phyloP scores from a whole-genome alignment of 1,139 yeast genomes.

The Tardiomyces depauwii region DNA sequence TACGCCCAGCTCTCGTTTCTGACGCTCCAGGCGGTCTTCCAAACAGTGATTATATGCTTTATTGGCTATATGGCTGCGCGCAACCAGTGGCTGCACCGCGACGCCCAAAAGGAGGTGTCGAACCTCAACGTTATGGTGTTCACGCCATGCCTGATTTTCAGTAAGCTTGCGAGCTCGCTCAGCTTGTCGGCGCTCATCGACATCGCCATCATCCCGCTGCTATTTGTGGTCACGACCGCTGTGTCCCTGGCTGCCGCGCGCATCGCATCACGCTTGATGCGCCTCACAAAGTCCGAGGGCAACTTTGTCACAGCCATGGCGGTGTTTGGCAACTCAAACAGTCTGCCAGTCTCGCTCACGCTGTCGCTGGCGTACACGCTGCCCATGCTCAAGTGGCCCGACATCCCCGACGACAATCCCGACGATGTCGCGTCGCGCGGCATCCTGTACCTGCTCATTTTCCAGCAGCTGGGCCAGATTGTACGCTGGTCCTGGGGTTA shows the following conservation, averaged over 20 bases:
- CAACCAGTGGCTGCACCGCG: constrained; percentile 43
- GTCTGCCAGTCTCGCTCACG: constrained; percentile 53
- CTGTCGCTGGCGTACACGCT: constrained; percentile 60
- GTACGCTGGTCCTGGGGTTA: constrained; percentile 92
- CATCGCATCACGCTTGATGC: constrained; percentile 35
- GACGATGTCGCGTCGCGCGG: constrained; percentile 77
- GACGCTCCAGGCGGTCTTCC: constrained; percentile 69
- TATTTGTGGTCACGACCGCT: constrained; percentile 53
- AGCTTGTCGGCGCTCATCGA: constrained; percentile 57
- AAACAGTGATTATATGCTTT: constrained; percentile 61
- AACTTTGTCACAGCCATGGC: constrained; percentile 86
- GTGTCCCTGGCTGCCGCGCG: constrained; percentile 49
- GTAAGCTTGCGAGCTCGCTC: constrained; percentile 66
- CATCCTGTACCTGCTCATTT: constrained; percentile 60
- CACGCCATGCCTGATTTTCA: constrained; percentile 76
- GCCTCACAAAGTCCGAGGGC: constrained; percentile 50
- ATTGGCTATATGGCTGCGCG: constrained; percentile 64
- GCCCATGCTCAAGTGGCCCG: constrained; percentile 69
- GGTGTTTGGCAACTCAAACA: constrained; percentile 72
- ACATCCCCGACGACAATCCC: constrained; percentile 48
- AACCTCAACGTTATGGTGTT: constrained; percentile 66
- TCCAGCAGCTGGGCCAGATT: constrained; percentile 79
- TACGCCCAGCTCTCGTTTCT: constrained; percentile 47
- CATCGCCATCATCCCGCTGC: constrained; percentile 61
- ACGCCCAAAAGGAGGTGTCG: constrained; percentile 56